Evolutionary conservation across 345 rosid species (phyloP).

Genomic region (Laguncularia racemosa): DNA sequence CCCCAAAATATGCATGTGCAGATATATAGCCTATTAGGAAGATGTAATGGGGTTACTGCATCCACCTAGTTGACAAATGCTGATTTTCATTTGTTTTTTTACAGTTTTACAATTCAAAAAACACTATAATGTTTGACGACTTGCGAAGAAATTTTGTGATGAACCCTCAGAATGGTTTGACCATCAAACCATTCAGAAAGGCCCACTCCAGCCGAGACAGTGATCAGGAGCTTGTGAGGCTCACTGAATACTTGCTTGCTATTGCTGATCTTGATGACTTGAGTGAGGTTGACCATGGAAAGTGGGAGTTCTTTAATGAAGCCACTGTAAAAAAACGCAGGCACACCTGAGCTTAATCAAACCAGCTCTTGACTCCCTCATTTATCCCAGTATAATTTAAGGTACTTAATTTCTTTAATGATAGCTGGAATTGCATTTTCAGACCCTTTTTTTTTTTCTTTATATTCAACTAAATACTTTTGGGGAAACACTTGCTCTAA

Average conservation of each 20-base stretch:
- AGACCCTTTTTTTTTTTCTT: too few relatives aligned
- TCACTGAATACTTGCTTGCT: slow-evolving; percentile 77
- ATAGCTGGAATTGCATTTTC: too few relatives aligned
- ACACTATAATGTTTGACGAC: slow-evolving; percentile 98
- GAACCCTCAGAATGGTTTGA: slow-evolving; percentile 90
- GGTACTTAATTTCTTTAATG: too few relatives aligned
- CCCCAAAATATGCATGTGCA: too few relatives aligned
- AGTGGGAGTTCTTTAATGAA: slow-evolving; percentile 64
- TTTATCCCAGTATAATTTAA: too few relatives aligned
- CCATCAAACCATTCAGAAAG: slow-evolving; percentile 74
- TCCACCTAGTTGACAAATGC: not conserved
- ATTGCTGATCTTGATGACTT: slow-evolving; percentile 80
- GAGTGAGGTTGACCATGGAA: slow-evolving; percentile 60
- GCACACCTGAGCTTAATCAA: slow-evolving; percentile 26
- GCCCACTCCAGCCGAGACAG: slow-evolving; percentile 82
- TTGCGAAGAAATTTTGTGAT: slow-evolving; percentile 80
- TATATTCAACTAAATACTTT: too few relatives aligned
- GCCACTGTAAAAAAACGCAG: slow-evolving; percentile 67
- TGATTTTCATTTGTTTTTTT: not conserved
- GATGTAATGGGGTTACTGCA: not conserved
- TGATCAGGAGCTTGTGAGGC: slow-evolving; percentile 81
- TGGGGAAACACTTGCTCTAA: too few relatives aligned
- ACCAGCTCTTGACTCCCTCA: too few relatives aligned
- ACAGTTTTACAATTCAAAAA: slow-evolving; percentile 72
- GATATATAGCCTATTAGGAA: not conserved